Percentiles rank a stretch among this genome's conserved stretches.
These are phyloP conservation scores for Kalanchoe fedtschenkoi DNA, from an alignment of 164 flowering plant species.

Conservation along the genomic window DNA sequence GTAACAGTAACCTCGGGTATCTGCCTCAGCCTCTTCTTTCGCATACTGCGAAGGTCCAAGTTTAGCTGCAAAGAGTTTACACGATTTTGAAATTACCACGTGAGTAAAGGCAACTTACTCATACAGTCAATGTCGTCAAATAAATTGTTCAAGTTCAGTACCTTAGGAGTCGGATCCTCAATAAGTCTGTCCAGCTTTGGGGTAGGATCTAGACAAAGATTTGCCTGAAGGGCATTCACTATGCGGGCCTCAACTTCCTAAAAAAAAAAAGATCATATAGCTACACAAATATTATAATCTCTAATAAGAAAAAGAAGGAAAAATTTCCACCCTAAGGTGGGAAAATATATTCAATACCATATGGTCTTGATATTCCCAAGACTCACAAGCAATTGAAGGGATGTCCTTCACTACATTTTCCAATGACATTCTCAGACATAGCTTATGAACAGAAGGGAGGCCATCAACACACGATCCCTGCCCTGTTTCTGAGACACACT, in stretches of 20 bases:
- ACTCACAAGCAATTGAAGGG: conserved; percentile 59
- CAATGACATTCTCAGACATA: conserved; percentile 70
- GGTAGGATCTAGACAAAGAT: conserved; percentile 71
- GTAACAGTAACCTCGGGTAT: conserved; percentile 53
- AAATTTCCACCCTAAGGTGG: not conserved
- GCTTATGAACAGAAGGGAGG: conserved; percentile 41
- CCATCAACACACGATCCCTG: conserved; percentile 18
- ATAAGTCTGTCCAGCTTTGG: conserved; percentile 76
- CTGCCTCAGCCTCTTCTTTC: conserved; percentile 65
- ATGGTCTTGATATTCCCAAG: conserved; percentile 93
- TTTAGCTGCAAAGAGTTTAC: conserved; percentile 49
- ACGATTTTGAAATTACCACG: not conserved
- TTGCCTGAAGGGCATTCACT: conserved; percentile 79
- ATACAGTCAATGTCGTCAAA: not conserved
- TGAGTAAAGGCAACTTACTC: conserved; percentile 1
- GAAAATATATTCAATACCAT: conserved; percentile 45
- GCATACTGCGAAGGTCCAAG: conserved; percentile 34
- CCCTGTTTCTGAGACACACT: conserved; percentile 35
- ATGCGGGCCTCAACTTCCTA: conserved; percentile 92
- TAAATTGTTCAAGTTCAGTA: conserved; percentile 13
- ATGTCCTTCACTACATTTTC: conserved; percentile 95
- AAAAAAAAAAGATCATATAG: not conserved
- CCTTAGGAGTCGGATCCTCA: conserved; percentile 48
- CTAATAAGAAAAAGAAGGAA: not conserved
- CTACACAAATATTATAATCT: not conserved